Conservation (phyloP, 768 basidiomycete species). For the Lactifluus volemus region DNA sequence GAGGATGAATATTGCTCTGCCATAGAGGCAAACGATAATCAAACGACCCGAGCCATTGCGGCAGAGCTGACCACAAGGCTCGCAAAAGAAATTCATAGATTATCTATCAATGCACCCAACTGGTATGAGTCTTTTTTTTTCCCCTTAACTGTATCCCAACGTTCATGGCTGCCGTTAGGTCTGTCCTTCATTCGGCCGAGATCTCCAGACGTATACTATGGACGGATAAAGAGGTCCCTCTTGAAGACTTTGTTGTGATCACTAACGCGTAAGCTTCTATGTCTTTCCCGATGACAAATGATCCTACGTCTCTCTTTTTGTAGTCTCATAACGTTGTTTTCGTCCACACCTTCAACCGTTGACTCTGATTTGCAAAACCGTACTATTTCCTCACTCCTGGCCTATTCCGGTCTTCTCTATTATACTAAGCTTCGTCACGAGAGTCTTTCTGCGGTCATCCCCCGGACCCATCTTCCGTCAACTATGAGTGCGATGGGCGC, state of each 20-base stretch:
- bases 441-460: constrained; percentile 69
- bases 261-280: constrained; percentile 70
- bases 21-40: constrained; percentile 33
- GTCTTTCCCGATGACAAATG: not conserved
- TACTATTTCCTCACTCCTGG: constrained; percentile 39
- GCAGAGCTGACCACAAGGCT: constrained; percentile 74
- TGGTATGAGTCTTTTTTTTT: constrained; percentile 49
- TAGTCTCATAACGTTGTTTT: constrained; percentile 58
- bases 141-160: not conserved
- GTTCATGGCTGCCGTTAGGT: constrained; percentile 40
- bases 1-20: constrained; percentile 60
- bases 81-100: constrained; percentile 54
- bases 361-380: constrained; percentile 54
- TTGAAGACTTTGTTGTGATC: constrained; percentile 72
- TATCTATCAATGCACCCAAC: constrained; percentile 85
- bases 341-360: constrained; percentile 50
- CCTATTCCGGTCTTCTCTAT: constrained; percentile 80
- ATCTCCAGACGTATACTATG: constrained; percentile 90
- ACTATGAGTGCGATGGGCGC: constrained; percentile 61
- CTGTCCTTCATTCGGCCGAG: constrained; percentile 76
- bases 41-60: constrained; percentile 64
- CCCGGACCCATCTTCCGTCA: constrained; percentile 37
- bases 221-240: constrained; percentile 61
- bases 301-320: constrained; percentile 46
- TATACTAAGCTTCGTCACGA: constrained; percentile 76